These are phyloP conservation scores for Rubroboletus pulcherrimus DNA, from an alignment of 768 basidiomycete species.

Conservation along the genomic window DNA sequence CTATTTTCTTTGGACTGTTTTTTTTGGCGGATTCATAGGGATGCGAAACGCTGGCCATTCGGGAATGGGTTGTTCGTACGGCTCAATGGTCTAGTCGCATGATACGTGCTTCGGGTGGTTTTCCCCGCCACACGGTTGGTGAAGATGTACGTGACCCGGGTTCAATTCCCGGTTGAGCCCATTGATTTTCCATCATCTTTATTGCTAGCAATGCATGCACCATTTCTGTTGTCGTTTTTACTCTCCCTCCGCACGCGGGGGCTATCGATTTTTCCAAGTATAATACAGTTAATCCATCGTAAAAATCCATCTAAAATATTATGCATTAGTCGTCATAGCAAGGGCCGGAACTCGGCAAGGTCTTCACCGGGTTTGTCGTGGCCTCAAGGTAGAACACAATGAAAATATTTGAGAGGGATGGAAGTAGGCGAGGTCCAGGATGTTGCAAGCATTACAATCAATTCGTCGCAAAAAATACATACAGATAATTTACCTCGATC, in stretches of 20 bases:
- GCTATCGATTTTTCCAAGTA: too few relatives aligned
- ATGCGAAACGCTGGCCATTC: neutral
- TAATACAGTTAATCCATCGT: neutral
- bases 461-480: neutral
- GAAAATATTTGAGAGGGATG: too few relatives aligned
- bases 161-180: conserved; percentile 34
- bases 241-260: neutral
- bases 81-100: conserved; percentile 37
- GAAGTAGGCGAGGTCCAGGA: too few relatives aligned
- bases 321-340: too few relatives aligned
- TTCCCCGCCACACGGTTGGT: conserved; percentile 23
- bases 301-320: neutral
- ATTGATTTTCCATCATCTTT: neutral
- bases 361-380: too few relatives aligned
- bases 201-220: too few relatives aligned
- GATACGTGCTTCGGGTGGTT: conserved; percentile 34
- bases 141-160: conserved; percentile 36
- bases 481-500: neutral
- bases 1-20: neutral
- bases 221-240: neutral
- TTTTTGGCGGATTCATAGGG: neutral
- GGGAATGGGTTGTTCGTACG: neutral
- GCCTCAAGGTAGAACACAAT: too few relatives aligned
- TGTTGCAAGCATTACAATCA: neutral
- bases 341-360: too few relatives aligned